phyloP scores from a whole-genome alignment of 1,284 basidiomycete species.

The Cutaneotrichosporon dermatis region DNA sequence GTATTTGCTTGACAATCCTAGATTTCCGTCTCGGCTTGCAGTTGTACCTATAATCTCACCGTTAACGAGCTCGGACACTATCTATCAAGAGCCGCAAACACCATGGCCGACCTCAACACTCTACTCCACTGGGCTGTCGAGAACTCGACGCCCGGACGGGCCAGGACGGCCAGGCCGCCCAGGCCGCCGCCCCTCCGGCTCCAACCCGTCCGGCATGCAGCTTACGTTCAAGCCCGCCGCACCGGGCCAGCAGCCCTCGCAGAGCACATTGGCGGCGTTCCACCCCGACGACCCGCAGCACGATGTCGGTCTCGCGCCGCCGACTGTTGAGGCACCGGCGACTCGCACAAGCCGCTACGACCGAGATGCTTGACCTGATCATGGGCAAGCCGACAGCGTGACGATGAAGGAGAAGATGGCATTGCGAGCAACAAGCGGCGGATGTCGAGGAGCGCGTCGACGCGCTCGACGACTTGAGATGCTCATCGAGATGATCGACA shows the following conservation, averaged over 20 bases:
- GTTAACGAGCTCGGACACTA: neutral
- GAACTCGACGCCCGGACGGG: constrained; percentile 26
- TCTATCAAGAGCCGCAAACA: neutral
- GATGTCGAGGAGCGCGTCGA: constrained; percentile 64
- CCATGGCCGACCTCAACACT: constrained; percentile 23
- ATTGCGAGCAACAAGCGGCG: constrained; percentile 63
- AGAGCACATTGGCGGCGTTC: constrained; percentile 21
- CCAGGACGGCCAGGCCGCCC: neutral
- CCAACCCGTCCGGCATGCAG: constrained; percentile 13
- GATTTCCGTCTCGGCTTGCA: neutral
- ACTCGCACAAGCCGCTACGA: constrained; percentile 24
- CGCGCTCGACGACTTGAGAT: constrained; percentile 91
- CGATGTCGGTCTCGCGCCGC: neutral
- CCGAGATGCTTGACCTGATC: constrained; percentile 77
- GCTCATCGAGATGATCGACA: constrained; percentile 91
- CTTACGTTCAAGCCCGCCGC: constrained; percentile 36
- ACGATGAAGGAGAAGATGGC: constrained; percentile 81
- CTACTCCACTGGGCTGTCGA: constrained; percentile 31
- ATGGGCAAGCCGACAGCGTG: constrained; percentile 76
- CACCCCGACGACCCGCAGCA: constrained; percentile 40
- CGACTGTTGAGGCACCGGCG: neutral
- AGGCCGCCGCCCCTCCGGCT: neutral
- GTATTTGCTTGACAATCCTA: too few relatives aligned
- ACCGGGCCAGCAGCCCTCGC: constrained; percentile 13
- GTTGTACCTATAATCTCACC: neutral